Base-by-base conservation (phyloP, 176 grass and related monocot species). In the Tillandsia fasciculata region DNA sequence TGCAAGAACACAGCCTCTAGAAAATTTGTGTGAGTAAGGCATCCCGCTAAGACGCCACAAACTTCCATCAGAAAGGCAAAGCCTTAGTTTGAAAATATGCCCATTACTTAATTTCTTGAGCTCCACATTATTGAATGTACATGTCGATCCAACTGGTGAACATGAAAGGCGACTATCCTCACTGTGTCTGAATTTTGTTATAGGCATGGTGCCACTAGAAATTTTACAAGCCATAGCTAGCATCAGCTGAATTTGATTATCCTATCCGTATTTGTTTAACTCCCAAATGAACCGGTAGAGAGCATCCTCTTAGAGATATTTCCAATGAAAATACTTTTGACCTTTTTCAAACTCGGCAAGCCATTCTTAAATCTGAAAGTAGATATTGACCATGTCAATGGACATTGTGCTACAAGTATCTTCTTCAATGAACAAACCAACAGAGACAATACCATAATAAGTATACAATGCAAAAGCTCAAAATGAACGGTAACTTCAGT, bases 201-300 rank as follows among this genome's bases (percentile, higher is more conserved):
- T 65, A 67, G 84, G 73, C 24, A 84, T 58, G 2, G 72, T 12
- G 23, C 83, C 73, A 67, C 54, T 57, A 52, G 76, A 80, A 65
- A 86, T 70, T 49, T 83, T 85, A 47, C 47, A 64, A 81, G 83
- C 77, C 85, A 88, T 86, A 22, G n/a, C 15, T 61, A 9, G 56
- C 15, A 61, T 23, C 22, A 61, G 3, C 6, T 42, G 33, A 42
- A 42, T 6, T 5, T 42, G 33, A 42, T 7, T 6, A 42, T 42
- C 33, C 33, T 42, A 42, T 42, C 56, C 22, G 1, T 61, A 61
- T 18, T 18, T 57, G 14, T 15, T 57, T 57, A 17, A 57, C n/a
- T 15, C n/a, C 3, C 13, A 57, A 57, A 57, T 61, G 17, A 61
- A 23, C 22, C 8, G 22, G 56, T 61, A 20, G 56, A 61, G 56